phyloP scores from a whole-genome alignment of 1,284 basidiomycete genomes.

The Tylopilus microsporus region DNA sequence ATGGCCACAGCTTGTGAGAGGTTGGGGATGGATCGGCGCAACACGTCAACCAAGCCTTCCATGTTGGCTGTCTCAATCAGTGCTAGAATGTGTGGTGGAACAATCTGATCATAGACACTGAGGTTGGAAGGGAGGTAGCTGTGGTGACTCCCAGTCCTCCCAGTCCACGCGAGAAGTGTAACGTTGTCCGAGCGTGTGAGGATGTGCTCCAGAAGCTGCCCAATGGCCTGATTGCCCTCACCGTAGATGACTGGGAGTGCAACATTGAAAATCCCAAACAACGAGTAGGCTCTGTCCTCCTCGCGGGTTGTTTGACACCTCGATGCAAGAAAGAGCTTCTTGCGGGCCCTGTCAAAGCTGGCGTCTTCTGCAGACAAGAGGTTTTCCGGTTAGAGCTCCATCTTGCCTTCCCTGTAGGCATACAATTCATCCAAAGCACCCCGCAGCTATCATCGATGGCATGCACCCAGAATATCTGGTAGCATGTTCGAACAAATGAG shows the following conservation, averaged over 20 bases:
- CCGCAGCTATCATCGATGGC: neutral
- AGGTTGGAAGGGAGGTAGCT: too few relatives aligned
- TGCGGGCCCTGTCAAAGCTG: too few relatives aligned
- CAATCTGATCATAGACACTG: too few relatives aligned
- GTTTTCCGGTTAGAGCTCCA: conserved; percentile 67
- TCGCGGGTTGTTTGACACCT: too few relatives aligned
- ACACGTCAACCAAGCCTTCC: neutral
- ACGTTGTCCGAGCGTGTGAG: neutral
- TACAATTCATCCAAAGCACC: neutral
- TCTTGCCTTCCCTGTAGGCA: conserved; percentile 63
- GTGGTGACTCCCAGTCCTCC: too few relatives aligned
- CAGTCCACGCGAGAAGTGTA: neutral
- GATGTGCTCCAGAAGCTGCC: neutral
- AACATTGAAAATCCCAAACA: neutral
- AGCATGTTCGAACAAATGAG: conserved; percentile 89
- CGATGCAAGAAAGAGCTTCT: too few relatives aligned
- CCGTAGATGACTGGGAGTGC: neutral
- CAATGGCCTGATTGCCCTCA: neutral
- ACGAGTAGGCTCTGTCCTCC: neutral
- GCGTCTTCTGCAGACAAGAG: conserved; percentile 84
- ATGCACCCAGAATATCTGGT: conserved; percentile 83
- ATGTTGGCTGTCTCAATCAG: too few relatives aligned
- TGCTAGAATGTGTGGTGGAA: too few relatives aligned
- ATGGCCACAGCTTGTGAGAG: neutral
- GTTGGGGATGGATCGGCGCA: neutral